phyloP scores from a whole-genome alignment of 2,329 filamentous ascomycete genomes.

The Aspergillus melleus region DNA sequence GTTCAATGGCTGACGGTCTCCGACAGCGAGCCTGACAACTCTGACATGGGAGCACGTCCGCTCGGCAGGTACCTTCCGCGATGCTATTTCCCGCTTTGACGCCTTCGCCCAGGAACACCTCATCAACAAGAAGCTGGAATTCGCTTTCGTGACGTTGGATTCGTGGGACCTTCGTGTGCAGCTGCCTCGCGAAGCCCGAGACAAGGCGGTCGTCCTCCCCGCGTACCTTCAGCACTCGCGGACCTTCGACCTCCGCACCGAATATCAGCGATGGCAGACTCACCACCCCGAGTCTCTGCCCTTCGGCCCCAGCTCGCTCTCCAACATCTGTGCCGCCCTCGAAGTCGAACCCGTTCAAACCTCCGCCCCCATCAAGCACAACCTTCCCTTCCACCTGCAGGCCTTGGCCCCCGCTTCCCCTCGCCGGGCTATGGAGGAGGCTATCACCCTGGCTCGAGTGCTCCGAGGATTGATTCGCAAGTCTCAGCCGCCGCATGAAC shows the following conservation, averaged over 20 bases:
- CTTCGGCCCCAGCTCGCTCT: conserved; percentile 90
- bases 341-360: conserved; percentile 98
- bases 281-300: conserved; percentile 97
- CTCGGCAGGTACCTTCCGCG: conserved; percentile 94
- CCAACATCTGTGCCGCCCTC: conserved; percentile 96
- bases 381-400: conserved; percentile 95
- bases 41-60: conserved; percentile 99
- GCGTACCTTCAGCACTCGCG: conserved; percentile 97
- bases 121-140: conserved; percentile 86
- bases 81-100: conserved; percentile 94
- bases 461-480: conserved; percentile 91
- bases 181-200: conserved; percentile 92
- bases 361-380: conserved; percentile 97
- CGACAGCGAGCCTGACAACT: conserved; percentile 87
- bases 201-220: conserved; percentile 95
- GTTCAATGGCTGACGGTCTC: conserved; percentile 29
- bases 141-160: conserved; percentile 97
- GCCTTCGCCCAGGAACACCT: conserved; percentile 90
- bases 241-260: conserved; percentile 93
- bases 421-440: conserved; percentile 95
- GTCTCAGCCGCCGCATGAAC: conserved; percentile 89
- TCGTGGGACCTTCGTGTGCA: conserved; percentile 98
- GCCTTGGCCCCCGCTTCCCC: conserved; percentile 93
- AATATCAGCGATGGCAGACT: conserved; percentile 98
- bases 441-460: conserved; percentile 88